Conservation (phyloP, 208 protist genomes). For the Naegleria fowleri region DNA sequence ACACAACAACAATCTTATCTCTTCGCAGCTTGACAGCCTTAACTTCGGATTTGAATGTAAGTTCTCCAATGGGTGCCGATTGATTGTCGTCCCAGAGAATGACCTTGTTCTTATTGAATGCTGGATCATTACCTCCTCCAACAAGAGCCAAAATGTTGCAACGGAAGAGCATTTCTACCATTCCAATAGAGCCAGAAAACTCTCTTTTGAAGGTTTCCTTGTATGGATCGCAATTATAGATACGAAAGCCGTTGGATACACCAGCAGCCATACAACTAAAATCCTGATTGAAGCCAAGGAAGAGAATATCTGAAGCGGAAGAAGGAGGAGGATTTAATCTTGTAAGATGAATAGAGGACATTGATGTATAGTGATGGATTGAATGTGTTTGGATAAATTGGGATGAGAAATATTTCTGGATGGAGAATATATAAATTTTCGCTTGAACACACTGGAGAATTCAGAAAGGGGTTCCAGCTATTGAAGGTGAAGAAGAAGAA, state of each 20-base stretch:
- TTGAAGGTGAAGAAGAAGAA: too few relatives aligned
- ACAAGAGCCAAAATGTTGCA: slow-evolving; percentile 85
- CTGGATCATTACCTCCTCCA: slow-evolving; percentile 69
- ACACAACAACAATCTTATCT: slow-evolving; percentile 73
- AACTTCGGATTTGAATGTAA: slow-evolving; percentile 72
- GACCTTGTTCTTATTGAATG: slow-evolving; percentile 78
- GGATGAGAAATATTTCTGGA: too few relatives aligned
- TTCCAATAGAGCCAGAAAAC: slow-evolving; percentile 66
- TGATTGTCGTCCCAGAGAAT: slow-evolving; percentile 87
- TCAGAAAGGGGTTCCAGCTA: too few relatives aligned
- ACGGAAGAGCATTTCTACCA: slow-evolving; percentile 87
- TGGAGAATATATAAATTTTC: too few relatives aligned
- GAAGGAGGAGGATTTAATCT: slow-evolving; percentile 12
- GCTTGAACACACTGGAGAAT: too few relatives aligned
- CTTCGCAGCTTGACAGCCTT: slow-evolving; percentile 68
- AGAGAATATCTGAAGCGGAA: slow-evolving; percentile 48
- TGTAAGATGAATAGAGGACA: slow-evolving; percentile 10
- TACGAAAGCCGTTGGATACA: slow-evolving; percentile 68
- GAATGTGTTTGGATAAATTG: background rate
- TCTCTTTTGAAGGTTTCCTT: slow-evolving; percentile 63
- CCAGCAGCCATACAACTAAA: slow-evolving; percentile 68
- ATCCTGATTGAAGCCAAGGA: slow-evolving; percentile 77
- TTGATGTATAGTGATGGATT: background rate
- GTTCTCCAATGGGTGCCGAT: slow-evolving; percentile 71
- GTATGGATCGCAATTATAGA: slow-evolving; percentile 79